A percentile compares a stretch with the other conserved stretches of the same genome.
Conservation (phyloP, 257 asterid genomes). For the Nicotiana attenuata region DNA sequence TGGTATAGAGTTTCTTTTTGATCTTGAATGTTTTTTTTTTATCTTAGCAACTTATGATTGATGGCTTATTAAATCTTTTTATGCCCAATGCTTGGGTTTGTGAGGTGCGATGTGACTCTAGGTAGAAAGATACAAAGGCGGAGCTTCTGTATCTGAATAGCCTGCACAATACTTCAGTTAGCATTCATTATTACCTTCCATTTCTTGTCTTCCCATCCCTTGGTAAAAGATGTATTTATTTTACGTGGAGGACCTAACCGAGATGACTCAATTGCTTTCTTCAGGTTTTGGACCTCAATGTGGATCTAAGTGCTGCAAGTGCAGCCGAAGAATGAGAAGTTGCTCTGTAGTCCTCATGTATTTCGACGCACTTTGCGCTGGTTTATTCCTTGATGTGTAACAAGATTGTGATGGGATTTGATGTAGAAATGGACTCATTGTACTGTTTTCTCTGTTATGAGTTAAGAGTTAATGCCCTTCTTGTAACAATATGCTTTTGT, state of each 20-base stretch:
- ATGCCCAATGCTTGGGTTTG: neutral
- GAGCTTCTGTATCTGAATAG: neutral
- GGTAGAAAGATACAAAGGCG: neutral
- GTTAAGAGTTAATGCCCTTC: neutral
- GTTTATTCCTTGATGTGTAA: neutral
- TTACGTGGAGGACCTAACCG: neutral
- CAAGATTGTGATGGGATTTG: neutral
- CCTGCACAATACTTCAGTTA: neutral
- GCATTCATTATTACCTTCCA: neutral
- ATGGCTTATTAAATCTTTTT: neutral
- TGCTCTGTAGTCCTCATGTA: neutral
- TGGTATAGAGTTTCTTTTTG: neutral
- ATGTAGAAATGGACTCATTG: neutral
- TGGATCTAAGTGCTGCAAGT: slow-evolving; percentile 43
- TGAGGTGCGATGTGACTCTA: neutral
- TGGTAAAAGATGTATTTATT: neutral
- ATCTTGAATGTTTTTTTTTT: neutral
- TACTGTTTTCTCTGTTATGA: neutral
- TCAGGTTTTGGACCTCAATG: slow-evolving; percentile 39
- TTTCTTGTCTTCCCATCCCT: neutral
- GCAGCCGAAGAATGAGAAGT: slow-evolving; percentile 41
- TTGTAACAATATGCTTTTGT: neutral
- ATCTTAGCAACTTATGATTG: neutral
- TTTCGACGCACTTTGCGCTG: neutral
- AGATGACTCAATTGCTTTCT: neutral